Evolutionary conservation across 768 basidiomycete genomes (phyloP), one percentile per base, ranked within the genome.

Genomic region (Russula abietina): DNA sequence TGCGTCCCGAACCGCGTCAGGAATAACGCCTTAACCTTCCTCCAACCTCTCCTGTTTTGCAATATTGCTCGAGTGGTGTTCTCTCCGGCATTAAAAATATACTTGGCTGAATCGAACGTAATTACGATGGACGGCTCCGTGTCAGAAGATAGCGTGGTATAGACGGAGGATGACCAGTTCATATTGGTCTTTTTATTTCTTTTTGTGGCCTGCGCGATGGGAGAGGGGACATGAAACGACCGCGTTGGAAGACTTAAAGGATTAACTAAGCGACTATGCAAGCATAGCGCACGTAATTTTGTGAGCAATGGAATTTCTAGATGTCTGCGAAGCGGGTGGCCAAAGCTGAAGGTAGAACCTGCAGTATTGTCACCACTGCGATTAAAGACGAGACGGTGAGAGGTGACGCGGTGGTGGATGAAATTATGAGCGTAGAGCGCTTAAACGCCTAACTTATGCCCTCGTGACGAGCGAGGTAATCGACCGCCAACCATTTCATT

Each of bases 61-160:
- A 86, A 73, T 70, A 88, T 89, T 0, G 88, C 76, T 39, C 95
- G 78, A 48, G 84, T 86, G 1, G 88, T 85, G 62, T 88, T 88
- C 73, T 97, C 93, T 9, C 91, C 87, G 22, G 80, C 84, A 73
- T 94, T 94, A 80, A 98, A 93, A 43, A 95, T 79, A 68, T 94
- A 98, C 68, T 91, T 89, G 14, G 82, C 86, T 57, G 80, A 78
- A 67, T 90, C 87, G 71, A 93, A 94, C 1, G 81, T 78, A 67
- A 96, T 74, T 62, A 89, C 75, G 28, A 97, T 75, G 10, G 87
- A 82, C 0, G 93, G 87, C 66, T 92, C 86, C 1, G 93, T 90
- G 75, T 98, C 95, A 55, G 84, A 83, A 4, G 87, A 82, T 19
- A 78, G 69, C 0, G 82, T 73, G 48, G 80, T 82, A 59, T 87